Evolutionary conservation across 2,329 filamentous ascomycete species (phyloP), one percentile per base, ranked within the genome.

Genomic region (Fusarium sp.): DNA sequence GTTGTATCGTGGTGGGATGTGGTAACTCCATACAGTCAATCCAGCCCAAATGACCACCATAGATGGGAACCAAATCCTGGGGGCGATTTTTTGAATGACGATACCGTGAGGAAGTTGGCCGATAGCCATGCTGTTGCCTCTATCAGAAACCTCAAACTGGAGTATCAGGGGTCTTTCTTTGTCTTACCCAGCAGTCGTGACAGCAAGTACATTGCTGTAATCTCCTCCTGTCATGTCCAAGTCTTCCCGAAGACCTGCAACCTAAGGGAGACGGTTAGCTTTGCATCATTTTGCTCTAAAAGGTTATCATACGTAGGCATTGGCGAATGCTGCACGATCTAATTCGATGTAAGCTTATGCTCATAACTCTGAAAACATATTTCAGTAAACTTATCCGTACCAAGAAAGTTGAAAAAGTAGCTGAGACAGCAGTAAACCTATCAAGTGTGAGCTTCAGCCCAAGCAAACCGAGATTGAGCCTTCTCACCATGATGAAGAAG

Each of bases 11-110:
- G 3, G 2, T 3, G 2, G 3, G 1, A 6, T 1, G 0, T 0
- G 3, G 10, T 4, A 2, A 5, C 0, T 4, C 27, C 62, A 10
- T 62, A 91, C 90, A 1, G 90, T 92, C n/a, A 92, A 79, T 1
- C 84, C 83, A 2, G 87, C 89, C 91, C 90, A 92, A 63, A 87
- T 73, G 29, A 90, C 66, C 84, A 90, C 90, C 85, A 89, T 90
- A 27, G 83, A 76, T 0, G 89, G 89, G 75, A 90, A 90, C 82
- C 89, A 91, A 71, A 88, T 83, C 14, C 89, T 84, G 1, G 89
- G 90, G 57, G 85, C 85, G 65, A 92, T 77, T 72, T 91, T 89
- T 77, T 91, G 88, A 13, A 92, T 83, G 9, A 89, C 88, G 13
- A 91, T 78, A 71, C 89, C 89, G 57, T 85, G 86, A 0, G 89